Evolutionary conservation across 1,284 basidiomycete species (phyloP), one percentile per base, ranked within the genome.

Genomic region (Papiliotrema terrestris): DNA sequence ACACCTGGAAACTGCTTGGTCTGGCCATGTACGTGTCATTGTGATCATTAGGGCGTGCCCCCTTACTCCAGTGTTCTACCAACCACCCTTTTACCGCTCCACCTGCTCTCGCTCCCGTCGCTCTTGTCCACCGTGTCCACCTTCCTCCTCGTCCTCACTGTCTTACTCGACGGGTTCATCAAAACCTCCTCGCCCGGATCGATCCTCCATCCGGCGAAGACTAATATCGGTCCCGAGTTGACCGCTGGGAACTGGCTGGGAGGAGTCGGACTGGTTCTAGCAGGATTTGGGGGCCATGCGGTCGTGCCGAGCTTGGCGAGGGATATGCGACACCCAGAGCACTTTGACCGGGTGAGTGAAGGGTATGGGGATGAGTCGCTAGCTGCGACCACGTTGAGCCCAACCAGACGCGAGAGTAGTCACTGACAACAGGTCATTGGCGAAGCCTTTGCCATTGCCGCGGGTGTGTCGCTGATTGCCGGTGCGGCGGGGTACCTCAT

Each of bases 251-350:
- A 84, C 56, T 73, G 71, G 64, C 57, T 76, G 23, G 61, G 74
- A 67, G 60, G 86, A 58, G 73, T 97, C 2, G 94, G 94, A 2
- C 79, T 98, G 54, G 86, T 97, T 71, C 92, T 98, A 87, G 91
- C 91, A n/a, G 93, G 94, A 82, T 95, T 97, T 66, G 87, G 91
- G 5, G 92, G 93, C 1, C 94, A 98, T 73, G 89, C 91, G 13
- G 90, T 95, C 37, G 88, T 97, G 49, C 94, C 94, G 6, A 90
- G 88, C 9, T 75, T 98, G 15, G 91, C 89, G 13, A 82, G 86
- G 61, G 94, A 98, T 74, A 97, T 98, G 93, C 78, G 80, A 51
- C 84, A 93, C 64, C 92, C 92, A 1, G 79, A 81, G 41, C 80
- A 86, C 59, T 96, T 95, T 69, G 83, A 89, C 71, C 78, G 75